Conservation (phyloP, 106 monocot genomes). For the Acorus gramineus region DNA sequence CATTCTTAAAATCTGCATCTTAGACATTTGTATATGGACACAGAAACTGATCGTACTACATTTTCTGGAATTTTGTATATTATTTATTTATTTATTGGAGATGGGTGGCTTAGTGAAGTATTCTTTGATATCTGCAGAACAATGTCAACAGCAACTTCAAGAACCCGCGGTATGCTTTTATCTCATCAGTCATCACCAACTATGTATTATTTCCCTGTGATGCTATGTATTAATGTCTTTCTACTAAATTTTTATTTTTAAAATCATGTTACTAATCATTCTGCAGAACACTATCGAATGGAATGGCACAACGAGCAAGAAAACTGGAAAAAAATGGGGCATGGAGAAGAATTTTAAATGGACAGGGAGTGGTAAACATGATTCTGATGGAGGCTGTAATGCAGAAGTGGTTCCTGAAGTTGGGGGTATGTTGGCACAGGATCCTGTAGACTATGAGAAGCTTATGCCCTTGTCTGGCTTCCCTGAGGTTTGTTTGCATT, state of each 20-base stretch:
- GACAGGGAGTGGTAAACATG: conserved; percentile 10
- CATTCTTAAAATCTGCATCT: too few species aligned
- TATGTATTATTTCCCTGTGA: too few species aligned
- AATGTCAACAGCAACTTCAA: conserved; percentile 2
- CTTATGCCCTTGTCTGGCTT: conserved; percentile 38
- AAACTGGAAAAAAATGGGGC: conserved; percentile 92
- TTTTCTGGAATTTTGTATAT: background rate
- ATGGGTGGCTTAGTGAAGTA: too few species aligned
- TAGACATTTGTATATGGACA: too few species aligned
- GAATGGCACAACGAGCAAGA: conserved; percentile 88
- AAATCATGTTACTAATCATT: too few species aligned
- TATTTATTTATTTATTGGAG: background rate
- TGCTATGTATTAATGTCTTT: too few species aligned
- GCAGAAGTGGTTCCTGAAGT: conserved; percentile 11
- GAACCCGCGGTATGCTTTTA: background rate
- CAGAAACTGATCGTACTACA: too few species aligned
- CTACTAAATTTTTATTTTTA: too few species aligned
- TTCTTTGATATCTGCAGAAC: conserved; percentile 4
- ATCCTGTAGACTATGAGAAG: conserved; percentile 41
- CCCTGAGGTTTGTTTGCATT: conserved; percentile 56
- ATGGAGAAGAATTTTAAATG: conserved; percentile 21
- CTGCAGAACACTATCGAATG: conserved; percentile 52
- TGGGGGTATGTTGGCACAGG: conserved; percentile 8
- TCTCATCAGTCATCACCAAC: background rate
- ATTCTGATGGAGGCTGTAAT: conserved; percentile 9